phyloP scores from a whole-genome alignment of 148 eudicot species.

The Vaccinium myrtillus region DNA sequence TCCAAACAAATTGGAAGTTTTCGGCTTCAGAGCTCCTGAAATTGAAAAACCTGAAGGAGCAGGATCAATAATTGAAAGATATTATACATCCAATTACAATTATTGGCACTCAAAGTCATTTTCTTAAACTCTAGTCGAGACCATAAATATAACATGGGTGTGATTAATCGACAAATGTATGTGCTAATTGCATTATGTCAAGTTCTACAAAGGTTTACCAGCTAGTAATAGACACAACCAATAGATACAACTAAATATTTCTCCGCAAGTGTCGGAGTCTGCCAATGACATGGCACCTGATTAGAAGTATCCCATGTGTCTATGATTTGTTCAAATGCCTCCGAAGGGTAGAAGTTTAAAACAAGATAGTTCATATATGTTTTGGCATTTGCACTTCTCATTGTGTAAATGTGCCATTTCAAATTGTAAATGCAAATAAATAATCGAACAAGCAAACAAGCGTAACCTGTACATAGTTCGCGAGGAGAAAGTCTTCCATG shows the following conservation, averaged over 20 bases:
- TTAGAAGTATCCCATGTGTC: neutral
- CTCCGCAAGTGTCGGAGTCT: neutral
- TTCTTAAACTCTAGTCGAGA: neutral
- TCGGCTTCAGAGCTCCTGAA: neutral
- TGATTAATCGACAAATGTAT: neutral
- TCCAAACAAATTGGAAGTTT: neutral
- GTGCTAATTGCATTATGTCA: neutral
- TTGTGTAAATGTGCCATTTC: neutral
- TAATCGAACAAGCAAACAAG: neutral
- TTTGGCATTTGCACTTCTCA: neutral
- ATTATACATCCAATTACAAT: neutral
- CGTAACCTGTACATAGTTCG: slow-evolving; percentile 87
- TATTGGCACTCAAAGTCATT: neutral
- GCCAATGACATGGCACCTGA: neutral
- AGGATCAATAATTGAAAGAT: neutral
- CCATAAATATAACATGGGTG: neutral
- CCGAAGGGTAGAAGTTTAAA: neutral
- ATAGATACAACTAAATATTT: neutral
- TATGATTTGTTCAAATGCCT: neutral
- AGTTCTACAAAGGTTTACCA: neutral
- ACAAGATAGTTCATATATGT: neutral
- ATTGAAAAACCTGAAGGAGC: neutral
- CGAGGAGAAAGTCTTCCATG: slow-evolving; percentile 92
- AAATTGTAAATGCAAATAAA: neutral
- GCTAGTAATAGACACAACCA: neutral